phyloP scores from a whole-genome alignment of 257 asterid genomes.

The Solanum paucissectum region DNA sequence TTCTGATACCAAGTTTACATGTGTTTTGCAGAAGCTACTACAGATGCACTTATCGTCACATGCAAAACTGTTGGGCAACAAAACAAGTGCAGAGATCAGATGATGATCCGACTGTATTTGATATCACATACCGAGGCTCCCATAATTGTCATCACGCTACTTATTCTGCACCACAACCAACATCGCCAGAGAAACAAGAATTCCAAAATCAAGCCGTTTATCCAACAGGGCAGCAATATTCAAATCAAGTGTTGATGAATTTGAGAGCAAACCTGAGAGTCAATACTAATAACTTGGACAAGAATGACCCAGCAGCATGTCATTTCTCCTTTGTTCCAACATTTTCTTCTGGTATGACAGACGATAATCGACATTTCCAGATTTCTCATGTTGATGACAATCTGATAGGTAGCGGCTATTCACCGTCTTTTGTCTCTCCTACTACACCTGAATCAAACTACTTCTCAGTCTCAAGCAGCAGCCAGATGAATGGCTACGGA shows the following conservation, averaged over 20 bases:
- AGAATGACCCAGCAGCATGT: conserved; percentile 15
- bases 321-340: conserved; percentile 54
- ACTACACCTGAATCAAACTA: conserved; percentile 30
- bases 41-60: conserved; percentile 65
- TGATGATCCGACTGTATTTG: conserved; percentile 70
- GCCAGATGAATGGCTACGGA: conserved; percentile 16
- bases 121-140: conserved; percentile 61
- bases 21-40: conserved; percentile 71
- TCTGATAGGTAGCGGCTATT: conserved; percentile 21
- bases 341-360: conserved; percentile 16
- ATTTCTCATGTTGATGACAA: conserved; percentile 32
- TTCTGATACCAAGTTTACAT: background rate
- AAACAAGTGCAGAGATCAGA: conserved; percentile 94
- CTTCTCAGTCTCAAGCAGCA: conserved; percentile 17
- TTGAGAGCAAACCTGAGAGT: conserved; percentile 52
- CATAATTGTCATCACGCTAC: conserved; percentile 44
- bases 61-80: conserved; percentile 67
- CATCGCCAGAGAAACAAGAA: conserved; percentile 34
- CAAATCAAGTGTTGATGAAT: conserved; percentile 29
- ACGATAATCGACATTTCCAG: conserved; percentile 22
- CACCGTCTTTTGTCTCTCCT: conserved; percentile 31
- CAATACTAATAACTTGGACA: conserved; percentile 30
- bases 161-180: conserved; percentile 18
- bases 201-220: conserved; percentile 5
- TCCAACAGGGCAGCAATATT: conserved; percentile 18